Evolutionary conservation across 2,329 filamentous ascomycete genomes (phyloP), one percentile per base, ranked within the genome.

Genomic region (Alternaria atra): DNA sequence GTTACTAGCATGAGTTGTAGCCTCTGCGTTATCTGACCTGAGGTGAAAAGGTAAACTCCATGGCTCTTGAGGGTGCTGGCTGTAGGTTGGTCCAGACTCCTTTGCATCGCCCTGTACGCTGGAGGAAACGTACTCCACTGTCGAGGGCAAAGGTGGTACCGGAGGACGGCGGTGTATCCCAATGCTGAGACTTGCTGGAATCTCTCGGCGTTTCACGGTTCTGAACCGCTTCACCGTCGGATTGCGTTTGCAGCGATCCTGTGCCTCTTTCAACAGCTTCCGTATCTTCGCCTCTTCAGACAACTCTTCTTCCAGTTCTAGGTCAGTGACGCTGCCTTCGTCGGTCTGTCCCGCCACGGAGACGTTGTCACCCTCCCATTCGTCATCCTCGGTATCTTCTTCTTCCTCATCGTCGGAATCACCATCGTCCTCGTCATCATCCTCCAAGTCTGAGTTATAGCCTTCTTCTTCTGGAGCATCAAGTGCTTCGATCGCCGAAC

Each of bases 161-260:
- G 43, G 42, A 34, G 40, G 60, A 37, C 44, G 43, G 42, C 42
- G 51, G 8, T 50, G 13, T n/a, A 48, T 9, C 2, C 56, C 56
- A 35, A 17, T 42, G 8, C 54, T 55, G 1, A 64, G 44, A 29
- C 57, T 58, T 5, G 30, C 5, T 20, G 58, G 62, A 23, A 58
- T 20, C 9, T 46, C 43, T 13, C 44, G 58, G 17, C 64, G 60
- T 40, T 63, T 65, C 5, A 69, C 62, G 1, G 68, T 68, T 10
- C 58, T 48, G 29, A 67, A 70, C 3, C 69, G 65, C 50, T 68
- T 63, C 4, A 72, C 58, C 1, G 59, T 69, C 4, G 68, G 66
- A 27, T 70, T 67, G 12, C 70, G 68, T 34, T 72, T 71, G 39
- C 67, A 64, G 34, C 67, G 60, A 0, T 58, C 62, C 56, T 68